Percentiles rank a stretch among this genome's conserved stretches.
Evolutionary conservation across 2,329 filamentous ascomycete species (phyloP).

Genomic region (Pseudofabraea citricarpa): DNA sequence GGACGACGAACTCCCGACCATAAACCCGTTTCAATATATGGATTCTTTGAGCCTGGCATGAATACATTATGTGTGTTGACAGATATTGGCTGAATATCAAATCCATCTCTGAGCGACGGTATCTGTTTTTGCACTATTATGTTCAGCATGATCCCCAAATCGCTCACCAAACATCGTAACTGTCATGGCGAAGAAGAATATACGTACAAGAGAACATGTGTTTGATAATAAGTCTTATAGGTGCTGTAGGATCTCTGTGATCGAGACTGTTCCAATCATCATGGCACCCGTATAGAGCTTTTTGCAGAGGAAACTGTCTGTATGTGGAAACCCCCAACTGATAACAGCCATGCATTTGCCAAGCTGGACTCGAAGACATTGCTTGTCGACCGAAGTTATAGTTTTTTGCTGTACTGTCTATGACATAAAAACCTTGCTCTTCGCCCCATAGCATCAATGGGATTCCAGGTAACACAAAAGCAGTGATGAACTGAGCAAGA

Average conservation of each 20-base stretch:
- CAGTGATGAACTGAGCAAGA: slow-evolving; percentile 52
- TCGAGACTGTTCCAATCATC: slow-evolving; percentile 53
- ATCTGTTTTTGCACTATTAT: neutral
- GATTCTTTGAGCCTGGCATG: slow-evolving; percentile 40
- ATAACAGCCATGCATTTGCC: slow-evolving; percentile 62
- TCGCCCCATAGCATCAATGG: slow-evolving; percentile 59
- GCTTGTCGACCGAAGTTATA: slow-evolving; percentile 61
- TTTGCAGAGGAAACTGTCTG: slow-evolving; percentile 50
- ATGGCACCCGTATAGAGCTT: slow-evolving; percentile 47
- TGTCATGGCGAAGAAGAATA: too few relatives aligned
- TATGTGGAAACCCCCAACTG: slow-evolving; percentile 42
- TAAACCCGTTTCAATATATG: slow-evolving; percentile 50
- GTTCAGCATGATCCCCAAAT: too few relatives aligned
- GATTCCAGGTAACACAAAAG: slow-evolving; percentile 54
- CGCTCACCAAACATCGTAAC: too few relatives aligned
- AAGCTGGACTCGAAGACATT: slow-evolving; percentile 55
- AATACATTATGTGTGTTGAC: slow-evolving; percentile 37
- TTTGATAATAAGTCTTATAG: slow-evolving; percentile 54
- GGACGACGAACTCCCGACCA: slow-evolving; percentile 54
- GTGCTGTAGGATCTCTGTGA: slow-evolving; percentile 56
- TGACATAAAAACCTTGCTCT: slow-evolving; percentile 56
- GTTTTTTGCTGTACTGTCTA: slow-evolving; percentile 58
- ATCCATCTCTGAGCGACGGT: slow-evolving; percentile 57
- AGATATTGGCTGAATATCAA: slow-evolving; percentile 47
- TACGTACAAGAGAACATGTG: slow-evolving; percentile 47